A percentile compares a stretch with the other conserved stretches of the same genome.
These are phyloP conservation scores for Trebouxia sp. DNA, from an alignment of 139 green algal genomes.

Conservation along the genomic window DNA sequence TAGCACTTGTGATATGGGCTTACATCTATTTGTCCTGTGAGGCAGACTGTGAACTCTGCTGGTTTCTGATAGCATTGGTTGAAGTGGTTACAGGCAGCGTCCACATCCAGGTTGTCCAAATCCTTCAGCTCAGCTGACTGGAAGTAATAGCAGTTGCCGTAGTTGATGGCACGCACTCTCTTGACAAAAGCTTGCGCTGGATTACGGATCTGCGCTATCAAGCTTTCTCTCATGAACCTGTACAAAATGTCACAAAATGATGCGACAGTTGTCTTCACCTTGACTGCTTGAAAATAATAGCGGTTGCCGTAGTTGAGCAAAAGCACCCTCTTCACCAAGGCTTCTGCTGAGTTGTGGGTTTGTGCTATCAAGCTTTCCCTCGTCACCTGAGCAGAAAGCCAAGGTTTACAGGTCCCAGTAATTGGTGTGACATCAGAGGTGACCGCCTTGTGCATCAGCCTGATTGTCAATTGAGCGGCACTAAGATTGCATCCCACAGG, in stretches of 20 bases:
- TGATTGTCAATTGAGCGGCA: too few relatives aligned
- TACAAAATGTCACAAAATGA: neutral
- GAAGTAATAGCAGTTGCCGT: constrained; percentile 70
- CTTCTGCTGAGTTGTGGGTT: too few relatives aligned
- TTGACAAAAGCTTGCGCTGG: constrained; percentile 61
- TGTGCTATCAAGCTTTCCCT: too few relatives aligned
- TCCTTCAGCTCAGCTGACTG: constrained; percentile 60
- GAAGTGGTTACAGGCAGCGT: constrained; percentile 60
- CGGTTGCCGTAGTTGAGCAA: too few relatives aligned
- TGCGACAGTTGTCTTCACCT: neutral
- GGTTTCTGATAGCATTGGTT: constrained; percentile 70
- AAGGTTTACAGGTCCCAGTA: too few relatives aligned
- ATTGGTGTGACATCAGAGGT: too few relatives aligned
- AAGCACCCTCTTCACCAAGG: too few relatives aligned
- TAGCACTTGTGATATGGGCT: too few relatives aligned
- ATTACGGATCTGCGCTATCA: constrained; percentile 66
- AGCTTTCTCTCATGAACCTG: constrained; percentile 47
- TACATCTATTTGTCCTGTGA: constrained; percentile 52
- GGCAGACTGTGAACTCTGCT: constrained; percentile 72
- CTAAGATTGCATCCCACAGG: too few relatives aligned
- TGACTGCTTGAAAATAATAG: neutral
- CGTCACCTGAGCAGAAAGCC: too few relatives aligned
- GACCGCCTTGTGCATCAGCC: too few relatives aligned
- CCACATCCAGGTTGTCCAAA: constrained; percentile 53
- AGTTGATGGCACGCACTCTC: constrained; percentile 68